Evolutionary conservation across 2,329 filamentous ascomycete species (phyloP).

Genomic region (Aspergillus sp.): DNA sequence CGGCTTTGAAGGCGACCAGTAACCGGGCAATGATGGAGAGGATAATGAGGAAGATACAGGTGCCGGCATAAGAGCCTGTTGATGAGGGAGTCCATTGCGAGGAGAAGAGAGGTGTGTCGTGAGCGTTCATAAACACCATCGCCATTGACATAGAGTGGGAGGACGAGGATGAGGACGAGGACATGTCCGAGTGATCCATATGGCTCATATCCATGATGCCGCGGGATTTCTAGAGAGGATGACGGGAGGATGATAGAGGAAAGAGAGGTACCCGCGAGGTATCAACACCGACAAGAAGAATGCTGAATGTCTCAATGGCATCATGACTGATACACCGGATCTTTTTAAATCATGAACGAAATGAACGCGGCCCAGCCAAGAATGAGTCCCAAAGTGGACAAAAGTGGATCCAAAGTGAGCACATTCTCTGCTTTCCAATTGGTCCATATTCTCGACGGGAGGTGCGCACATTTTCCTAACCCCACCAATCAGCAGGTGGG

Average conservation of each 20-base stretch:
- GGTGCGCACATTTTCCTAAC: slow-evolving; percentile 16
- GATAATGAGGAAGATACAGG: slow-evolving; percentile 84
- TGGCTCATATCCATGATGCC: slow-evolving; percentile 15
- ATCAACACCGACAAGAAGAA: neutral
- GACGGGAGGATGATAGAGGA: neutral
- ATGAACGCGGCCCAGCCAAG: slow-evolving; percentile 4
- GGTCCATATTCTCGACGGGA: neutral
- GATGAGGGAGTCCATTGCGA: slow-evolving; percentile 69
- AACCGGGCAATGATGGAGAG: slow-evolving; percentile 68
- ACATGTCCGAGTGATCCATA: slow-evolving; percentile 16
- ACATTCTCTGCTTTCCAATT: slow-evolving; percentile 9
- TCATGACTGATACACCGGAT: neutral
- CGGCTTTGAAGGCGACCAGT: slow-evolving; percentile 66
- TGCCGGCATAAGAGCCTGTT: slow-evolving; percentile 74
- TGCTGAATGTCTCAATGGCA: neutral
- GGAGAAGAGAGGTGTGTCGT: slow-evolving; percentile 64
- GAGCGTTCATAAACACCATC: slow-evolving; percentile 52
- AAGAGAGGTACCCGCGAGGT: neutral
- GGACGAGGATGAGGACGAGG: slow-evolving; percentile 12
- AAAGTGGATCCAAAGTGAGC: slow-evolving; percentile 15
- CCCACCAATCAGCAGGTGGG: neutral
- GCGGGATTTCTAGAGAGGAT: neutral
- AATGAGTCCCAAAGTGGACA: slow-evolving; percentile 12
- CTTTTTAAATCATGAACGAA: neutral
- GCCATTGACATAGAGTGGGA: slow-evolving; percentile 5